A percentile compares a stretch with the other conserved stretches of the same genome.
Conservation (phyloP, 179 eudicot species). For the Vitellaria paradoxa region DNA sequence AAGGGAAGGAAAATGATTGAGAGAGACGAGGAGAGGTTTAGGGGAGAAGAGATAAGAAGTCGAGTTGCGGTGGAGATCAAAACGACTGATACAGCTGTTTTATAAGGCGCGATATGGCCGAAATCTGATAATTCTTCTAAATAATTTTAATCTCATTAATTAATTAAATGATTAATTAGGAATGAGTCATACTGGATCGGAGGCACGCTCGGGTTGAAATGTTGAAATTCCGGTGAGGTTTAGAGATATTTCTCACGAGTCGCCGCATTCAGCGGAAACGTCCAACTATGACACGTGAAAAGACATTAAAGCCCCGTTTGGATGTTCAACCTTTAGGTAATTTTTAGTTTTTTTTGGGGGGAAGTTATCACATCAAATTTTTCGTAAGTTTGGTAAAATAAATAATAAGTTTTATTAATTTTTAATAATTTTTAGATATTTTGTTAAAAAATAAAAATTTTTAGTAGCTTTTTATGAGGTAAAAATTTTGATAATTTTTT, state of each 20-base stretch:
- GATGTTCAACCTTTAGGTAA: too few species aligned
- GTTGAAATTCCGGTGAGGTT: not conserved
- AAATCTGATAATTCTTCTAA: not conserved
- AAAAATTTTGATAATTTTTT: too few species aligned
- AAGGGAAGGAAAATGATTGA: constrained; percentile 13
- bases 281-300: not conserved
- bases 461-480: too few species aligned
- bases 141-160: not conserved
- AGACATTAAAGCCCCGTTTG: too few species aligned
- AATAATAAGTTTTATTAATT: too few species aligned
- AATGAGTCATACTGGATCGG: not conserved
- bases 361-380: too few species aligned
- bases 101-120: constrained; percentile 26
- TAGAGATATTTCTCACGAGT: not conserved
- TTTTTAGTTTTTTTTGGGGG: not conserved
- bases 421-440: too few species aligned
- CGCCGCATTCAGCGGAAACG: not conserved
- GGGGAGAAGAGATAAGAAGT: not conserved
- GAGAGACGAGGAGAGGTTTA: constrained; percentile 13
- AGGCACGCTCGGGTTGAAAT: not conserved
- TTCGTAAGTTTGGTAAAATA: too few species aligned
- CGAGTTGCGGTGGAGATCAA: constrained; percentile 15
- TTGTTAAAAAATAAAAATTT: too few species aligned
- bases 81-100: constrained; percentile 16
- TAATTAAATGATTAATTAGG: not conserved